Percentiles rank a stretch among this genome's conserved stretches.
Conservation (phyloP, 148 eudicot genomes). For the Chenopodium quinoa region DNA sequence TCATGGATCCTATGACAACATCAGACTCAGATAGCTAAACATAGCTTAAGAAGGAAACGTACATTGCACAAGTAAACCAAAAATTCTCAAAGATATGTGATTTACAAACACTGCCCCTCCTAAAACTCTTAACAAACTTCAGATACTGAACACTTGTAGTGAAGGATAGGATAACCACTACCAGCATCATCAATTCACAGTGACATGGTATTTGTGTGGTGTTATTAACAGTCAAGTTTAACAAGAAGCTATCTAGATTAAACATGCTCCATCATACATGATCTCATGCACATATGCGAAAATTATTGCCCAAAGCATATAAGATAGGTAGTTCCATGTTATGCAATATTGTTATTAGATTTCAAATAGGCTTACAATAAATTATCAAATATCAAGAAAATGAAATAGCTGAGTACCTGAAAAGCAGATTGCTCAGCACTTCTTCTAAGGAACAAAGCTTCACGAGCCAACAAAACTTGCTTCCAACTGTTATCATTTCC, state of each 20-base stretch:
- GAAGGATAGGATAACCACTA: neutral
- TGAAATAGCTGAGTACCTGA: slow-evolving; percentile 41
- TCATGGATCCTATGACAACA: too few species aligned
- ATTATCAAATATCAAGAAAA: neutral
- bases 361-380: neutral
- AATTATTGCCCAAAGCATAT: neutral
- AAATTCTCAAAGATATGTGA: too few species aligned
- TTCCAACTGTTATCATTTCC: slow-evolving; percentile 60
- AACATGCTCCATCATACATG: neutral
- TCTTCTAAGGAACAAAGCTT: slow-evolving; percentile 45
- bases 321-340: slow-evolving; percentile 8
- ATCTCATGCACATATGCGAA: neutral
- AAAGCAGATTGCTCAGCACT: slow-evolving; percentile 35
- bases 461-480: slow-evolving; percentile 58
- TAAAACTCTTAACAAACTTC: neutral
- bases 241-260: neutral
- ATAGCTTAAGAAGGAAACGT: too few species aligned
- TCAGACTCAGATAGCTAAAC: too few species aligned
- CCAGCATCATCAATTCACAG: neutral
- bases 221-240: neutral
- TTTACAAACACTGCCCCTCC: too few species aligned
- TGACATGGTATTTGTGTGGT: neutral
- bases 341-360: neutral
- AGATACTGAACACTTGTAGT: neutral
- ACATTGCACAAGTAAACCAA: too few species aligned